phyloP scores from a whole-genome alignment of 345 rosid species.

The Bruguiera sexangula region DNA sequence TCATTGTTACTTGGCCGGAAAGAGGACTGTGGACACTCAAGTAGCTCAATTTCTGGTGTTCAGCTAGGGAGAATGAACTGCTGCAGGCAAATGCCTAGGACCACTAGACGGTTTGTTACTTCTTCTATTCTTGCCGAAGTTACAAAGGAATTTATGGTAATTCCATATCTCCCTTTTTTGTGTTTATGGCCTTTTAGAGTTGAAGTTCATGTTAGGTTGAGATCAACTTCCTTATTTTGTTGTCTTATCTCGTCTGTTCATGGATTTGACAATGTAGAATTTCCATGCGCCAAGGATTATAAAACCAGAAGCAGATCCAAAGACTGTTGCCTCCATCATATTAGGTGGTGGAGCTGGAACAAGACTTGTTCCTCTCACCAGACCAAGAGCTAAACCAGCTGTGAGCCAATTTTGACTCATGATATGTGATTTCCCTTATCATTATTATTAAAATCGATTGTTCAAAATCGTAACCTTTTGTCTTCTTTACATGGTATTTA shows the following conservation, averaged over 20 bases:
- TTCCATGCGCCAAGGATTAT: constrained; percentile 33
- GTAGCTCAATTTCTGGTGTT: constrained; percentile 19
- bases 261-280: constrained; percentile 32
- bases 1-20: constrained; percentile 37
- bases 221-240: not conserved
- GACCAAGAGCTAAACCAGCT: constrained; percentile 73
- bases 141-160: constrained; percentile 50
- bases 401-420: constrained; percentile 36
- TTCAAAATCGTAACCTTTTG: not conserved
- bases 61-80: constrained; percentile 24
- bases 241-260: not conserved
- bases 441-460: not conserved
- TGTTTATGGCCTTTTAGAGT: not conserved
- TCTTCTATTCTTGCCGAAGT: constrained; percentile 53
- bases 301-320: constrained; percentile 61
- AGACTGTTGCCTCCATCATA: constrained; percentile 69
- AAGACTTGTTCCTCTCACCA: constrained; percentile 74
- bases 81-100: constrained; percentile 16
- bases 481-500: constrained; percentile 22
- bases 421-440: not conserved
- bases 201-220: not conserved
- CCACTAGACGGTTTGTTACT: constrained; percentile 22
- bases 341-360: constrained; percentile 92
- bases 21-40: constrained; percentile 15
- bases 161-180: constrained; percentile 2